Evolutionary conservation across 345 rosid species (phyloP), one percentile per base, ranked within the genome.

Genomic region (Zanthoxylum bungeanum): DNA sequence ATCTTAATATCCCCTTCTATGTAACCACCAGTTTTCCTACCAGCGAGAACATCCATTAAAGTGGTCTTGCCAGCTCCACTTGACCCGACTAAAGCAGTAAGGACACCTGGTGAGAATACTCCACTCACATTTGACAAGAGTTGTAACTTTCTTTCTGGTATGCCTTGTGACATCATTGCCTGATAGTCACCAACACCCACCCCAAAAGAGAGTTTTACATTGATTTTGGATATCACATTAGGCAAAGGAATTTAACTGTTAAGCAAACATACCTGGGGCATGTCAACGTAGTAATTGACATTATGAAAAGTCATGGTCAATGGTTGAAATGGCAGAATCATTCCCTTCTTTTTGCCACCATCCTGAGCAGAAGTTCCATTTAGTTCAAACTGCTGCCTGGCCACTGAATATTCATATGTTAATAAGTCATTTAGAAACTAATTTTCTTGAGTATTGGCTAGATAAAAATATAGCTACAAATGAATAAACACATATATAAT

Each of bases 11-110:
- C 90, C 63, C 98, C 98, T 79, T 91, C 96, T 34, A 81, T 86
- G 75, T 88, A 91, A 71, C 98, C 98, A 64, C 98, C 94, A 22
- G 97, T 93, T 83, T 93, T 93, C 72, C 97, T 82, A 64, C 98
- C 98, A 3, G 97, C 96, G 47, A 93, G 97, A 34, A 93, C 98
- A 79, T 93, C 98, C 98, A 93, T 89, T 77, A 93, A 79, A 59
- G 98, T 93, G 49, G 98, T 93, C 81, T 93, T 93, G 4, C 98
- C 98, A 0, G 97, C 98, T 72, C 98, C 98, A 67, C 98, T 93
- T 31, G 98, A 84, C 75, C 98, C 98, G 72, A 93, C 98, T 74
- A 93, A 79, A 68, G 98, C 98, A 3, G 97, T 93, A 24, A 93
- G 97, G 50, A 89, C 90, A 60, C 98, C 96, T 2, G 97, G 97